A percentile compares a stretch with the other conserved stretches of the same genome.
Evolutionary conservation across 805 yeast species (phyloP).

Genomic region (Wickerhamomyces bisporus): DNA sequence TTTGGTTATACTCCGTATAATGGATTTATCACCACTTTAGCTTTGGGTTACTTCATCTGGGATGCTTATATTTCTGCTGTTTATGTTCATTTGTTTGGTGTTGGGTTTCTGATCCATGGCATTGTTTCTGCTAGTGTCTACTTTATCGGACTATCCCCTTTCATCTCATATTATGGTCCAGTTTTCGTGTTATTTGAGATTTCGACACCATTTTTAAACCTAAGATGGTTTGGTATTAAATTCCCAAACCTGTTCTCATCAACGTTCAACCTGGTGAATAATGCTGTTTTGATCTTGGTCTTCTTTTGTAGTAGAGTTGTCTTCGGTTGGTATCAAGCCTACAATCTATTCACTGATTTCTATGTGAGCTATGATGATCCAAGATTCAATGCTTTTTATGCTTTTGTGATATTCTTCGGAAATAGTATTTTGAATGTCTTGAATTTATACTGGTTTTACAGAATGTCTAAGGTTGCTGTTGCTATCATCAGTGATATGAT

Average conservation of each 20-base stretch:
- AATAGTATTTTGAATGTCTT: constrained; percentile 55
- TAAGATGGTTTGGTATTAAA: constrained; percentile 77
- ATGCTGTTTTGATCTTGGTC: constrained; percentile 52
- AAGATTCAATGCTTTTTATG: constrained; percentile 41
- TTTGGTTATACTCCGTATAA: constrained; percentile 65
- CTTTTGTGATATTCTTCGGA: constrained; percentile 27
- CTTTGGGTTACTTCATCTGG: constrained; percentile 84
- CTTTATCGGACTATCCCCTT: constrained; percentile 55
- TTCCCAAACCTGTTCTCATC: constrained; percentile 59
- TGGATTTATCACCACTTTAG: constrained; percentile 58
- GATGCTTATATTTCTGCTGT: constrained; percentile 58
- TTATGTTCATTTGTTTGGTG: constrained; percentile 58
- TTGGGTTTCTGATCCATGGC: constrained; percentile 73
- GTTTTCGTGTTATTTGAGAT: constrained; percentile 72
- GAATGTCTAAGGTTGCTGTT: constrained; percentile 63
- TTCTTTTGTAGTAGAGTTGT: constrained; percentile 69
- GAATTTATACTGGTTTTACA: constrained; percentile 74
- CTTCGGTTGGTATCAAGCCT: constrained; percentile 74
- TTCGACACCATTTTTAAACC: constrained; percentile 81
- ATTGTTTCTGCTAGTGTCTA: constrained; percentile 68
- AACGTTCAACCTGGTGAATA: constrained; percentile 52
- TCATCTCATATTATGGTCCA: constrained; percentile 67
- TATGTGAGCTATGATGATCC: constrained; percentile 28
- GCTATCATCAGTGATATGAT: constrained; percentile 33
- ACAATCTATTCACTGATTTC: constrained; percentile 40